Percentiles rank a stretch among this genome's conserved stretches.
Conservation (phyloP, 2,329 filamentous ascomycete genomes). For the Aureobasidium sp. region DNA sequence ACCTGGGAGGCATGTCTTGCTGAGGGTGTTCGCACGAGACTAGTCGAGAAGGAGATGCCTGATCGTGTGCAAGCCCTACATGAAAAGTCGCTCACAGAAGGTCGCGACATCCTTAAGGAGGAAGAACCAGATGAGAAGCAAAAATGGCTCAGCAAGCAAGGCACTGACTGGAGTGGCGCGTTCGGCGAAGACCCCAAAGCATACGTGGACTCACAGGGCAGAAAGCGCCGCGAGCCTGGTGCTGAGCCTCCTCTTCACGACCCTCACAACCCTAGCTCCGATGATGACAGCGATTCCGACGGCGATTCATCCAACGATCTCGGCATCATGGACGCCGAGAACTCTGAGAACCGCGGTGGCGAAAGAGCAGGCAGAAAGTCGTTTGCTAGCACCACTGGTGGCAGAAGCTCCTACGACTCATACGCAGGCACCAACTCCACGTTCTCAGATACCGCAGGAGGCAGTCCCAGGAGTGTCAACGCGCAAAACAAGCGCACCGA, state of each 20-base stretch:
- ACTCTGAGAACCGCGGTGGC: slow-evolving; percentile 17
- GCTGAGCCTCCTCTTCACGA: slow-evolving; percentile 46
- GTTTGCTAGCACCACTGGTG: slow-evolving; percentile 25
- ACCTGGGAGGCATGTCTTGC: slow-evolving; percentile 88
- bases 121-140: slow-evolving; percentile 65
- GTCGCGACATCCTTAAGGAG: slow-evolving; percentile 71
- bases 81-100: slow-evolving; percentile 70
- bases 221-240: slow-evolving; percentile 52
- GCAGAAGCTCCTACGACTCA: slow-evolving; percentile 21
- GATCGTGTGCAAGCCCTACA: slow-evolving; percentile 68
- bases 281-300: slow-evolving; percentile 37
- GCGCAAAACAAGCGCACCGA: slow-evolving; percentile 62
- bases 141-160: slow-evolving; percentile 72
- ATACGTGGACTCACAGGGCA: slow-evolving; percentile 47
- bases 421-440: slow-evolving; percentile 17
- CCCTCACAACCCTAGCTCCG: slow-evolving; percentile 38
- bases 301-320: slow-evolving; percentile 42
- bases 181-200: slow-evolving; percentile 70
- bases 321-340: slow-evolving; percentile 52
- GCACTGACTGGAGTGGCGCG: slow-evolving; percentile 78
- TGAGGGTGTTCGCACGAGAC: slow-evolving; percentile 70
- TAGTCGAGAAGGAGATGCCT: slow-evolving; percentile 68
- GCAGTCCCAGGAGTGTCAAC: slow-evolving; percentile 53
- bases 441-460: neutral
- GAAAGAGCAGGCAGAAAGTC: slow-evolving; percentile 26